Base-by-base conservation (phyloP, 352 stramenopile genomes). In the Globisporangium abappressorium region DNA sequence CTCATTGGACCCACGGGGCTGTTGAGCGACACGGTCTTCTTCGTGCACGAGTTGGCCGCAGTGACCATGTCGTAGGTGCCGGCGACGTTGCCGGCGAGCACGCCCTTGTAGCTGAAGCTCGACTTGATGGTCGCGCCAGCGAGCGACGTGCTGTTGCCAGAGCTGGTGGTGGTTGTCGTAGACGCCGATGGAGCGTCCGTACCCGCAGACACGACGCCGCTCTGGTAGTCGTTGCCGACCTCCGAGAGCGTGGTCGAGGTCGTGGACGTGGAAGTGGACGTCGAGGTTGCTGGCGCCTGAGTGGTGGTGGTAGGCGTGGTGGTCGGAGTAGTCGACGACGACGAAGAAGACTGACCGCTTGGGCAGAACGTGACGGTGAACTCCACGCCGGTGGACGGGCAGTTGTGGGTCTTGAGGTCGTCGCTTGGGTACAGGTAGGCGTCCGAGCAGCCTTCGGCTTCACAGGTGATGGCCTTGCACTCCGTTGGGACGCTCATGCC, bases 341-440 rank as follows among this genome's bases (percentile, higher is more conserved):
- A 47, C 20, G 59, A 70, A 3, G 68, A 70, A 18, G 64, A 66
- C 24, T 65, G 66, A 15, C 69, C 76, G 26, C 67, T 65, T 28
- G 75, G 76, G 41, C 79, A 87, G 70, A 87, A 89, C 4, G 70
- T 68, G 43, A 89, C 77, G 11, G 72, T 64, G 33, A 89, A 77
- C 12, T 72, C 56, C 11, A 81, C 63, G 33, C 64, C 64, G 9
- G 57, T 65, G 22, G 77, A 57, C 3, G 78, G 77, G 51, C 81
- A 89, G 64, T 81, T 81, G 66, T 78, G 76, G 46, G 82, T 70
- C 74, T 89, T 89, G 49, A 76, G 68, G 60, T 65, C 74, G 68
- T 89, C 81, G 2, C 66, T 72, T 49, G 81, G 81, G 63, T 80
- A 89, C 63, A 82, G 69, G 61, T 87, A 89, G 7, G 79, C 81